Percentiles rank a stretch among this genome's conserved stretches.
phyloP scores from a whole-genome alignment of 73 alveolate genomes.

The Paramecium caudatum region DNA sequence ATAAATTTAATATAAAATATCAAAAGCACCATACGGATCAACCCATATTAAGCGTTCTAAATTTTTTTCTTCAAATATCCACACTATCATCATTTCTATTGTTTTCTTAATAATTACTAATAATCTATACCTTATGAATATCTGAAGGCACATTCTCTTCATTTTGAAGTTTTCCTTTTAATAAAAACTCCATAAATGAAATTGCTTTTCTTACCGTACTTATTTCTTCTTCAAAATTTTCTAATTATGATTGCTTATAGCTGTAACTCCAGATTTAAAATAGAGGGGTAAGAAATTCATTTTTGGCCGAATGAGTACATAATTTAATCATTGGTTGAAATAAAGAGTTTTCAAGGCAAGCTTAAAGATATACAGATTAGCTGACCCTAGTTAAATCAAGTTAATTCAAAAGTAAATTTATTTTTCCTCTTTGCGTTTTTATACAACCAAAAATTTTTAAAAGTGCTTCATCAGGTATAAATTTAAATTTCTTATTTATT shows the following conservation, averaged over 20 bases:
- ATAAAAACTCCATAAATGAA: background rate
- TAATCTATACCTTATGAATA: background rate
- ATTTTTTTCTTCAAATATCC: conserved; percentile 57
- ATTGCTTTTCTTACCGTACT: background rate
- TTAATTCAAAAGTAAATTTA: background rate
- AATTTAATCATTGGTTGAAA: conserved; percentile 52
- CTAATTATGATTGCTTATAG: background rate
- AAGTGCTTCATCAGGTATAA: conserved; percentile 43
- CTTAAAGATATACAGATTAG: conserved; percentile 9
- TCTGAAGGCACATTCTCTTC: background rate
- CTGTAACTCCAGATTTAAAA: conserved; percentile 64
- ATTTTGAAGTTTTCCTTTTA: conserved; percentile 17
- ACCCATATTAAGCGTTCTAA: conserved; percentile 4
- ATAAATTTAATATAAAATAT: conserved; percentile 22
- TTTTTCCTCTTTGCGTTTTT: background rate
- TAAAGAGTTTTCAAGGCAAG: conserved; percentile 49
- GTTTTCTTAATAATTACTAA: background rate
- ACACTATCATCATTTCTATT: conserved; percentile 67
- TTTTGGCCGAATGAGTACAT: conserved; percentile 27
- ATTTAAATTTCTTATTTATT: conserved; percentile 18
- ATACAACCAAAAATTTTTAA: background rate
- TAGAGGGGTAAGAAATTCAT: conserved; percentile 62
- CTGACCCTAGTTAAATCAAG: conserved; percentile 27
- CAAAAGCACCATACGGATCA: conserved; percentile 37
- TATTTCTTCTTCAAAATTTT: conserved; percentile 52